Evolutionary conservation across 2,329 filamentous ascomycete genomes (phyloP), one percentile per base, ranked within the genome.

Genomic region (Xylariales sp.): DNA sequence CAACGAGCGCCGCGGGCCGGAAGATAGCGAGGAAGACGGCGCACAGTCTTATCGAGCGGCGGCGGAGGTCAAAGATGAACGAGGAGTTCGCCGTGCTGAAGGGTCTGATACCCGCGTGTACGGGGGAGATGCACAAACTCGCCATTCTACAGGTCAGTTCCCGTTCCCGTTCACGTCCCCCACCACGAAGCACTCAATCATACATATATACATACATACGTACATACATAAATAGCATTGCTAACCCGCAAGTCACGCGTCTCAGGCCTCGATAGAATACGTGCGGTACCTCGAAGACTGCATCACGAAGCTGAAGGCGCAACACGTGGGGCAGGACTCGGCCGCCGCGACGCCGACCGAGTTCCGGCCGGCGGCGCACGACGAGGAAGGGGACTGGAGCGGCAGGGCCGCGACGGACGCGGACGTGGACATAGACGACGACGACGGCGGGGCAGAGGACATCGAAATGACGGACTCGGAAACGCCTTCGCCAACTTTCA

Each of bases 81-180:
- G 95, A 98, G 79, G 96, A 98, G 81, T 98, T 98, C 82, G 92
- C 90, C 1, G 91, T 97, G 16, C 82, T 98, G 72, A 98, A 98
- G 81, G 88, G 91, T 75, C 94, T 99, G 92, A 97, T 98, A 65
- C 96, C 96, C 0, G 95, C 96, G 1, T 98, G 96, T 79, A 89
- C 88, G n/a, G 94, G 94, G 6, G 95, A 98, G 76, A 98, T 98
- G 96, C 96, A 98, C 80, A 99, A 99, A 81, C 83, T 98, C 65
- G 94, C 94, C 16, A 97, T 98, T 73, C 82, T 98, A 58, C 94
- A 97, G 88, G 94, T 97, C 79, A 71, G 60, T 60, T 39, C 18
- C 34, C 23, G 30, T 52, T 5, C 48, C 8, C 18, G 23, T 23
- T 23, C 3, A 28, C 46, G 3, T 12, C 30, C 49, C 23, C 18